These are phyloP conservation scores for Mycena olivaceomarginata DNA, from an alignment of 768 basidiomycete genomes.

Conservation along the genomic window DNA sequence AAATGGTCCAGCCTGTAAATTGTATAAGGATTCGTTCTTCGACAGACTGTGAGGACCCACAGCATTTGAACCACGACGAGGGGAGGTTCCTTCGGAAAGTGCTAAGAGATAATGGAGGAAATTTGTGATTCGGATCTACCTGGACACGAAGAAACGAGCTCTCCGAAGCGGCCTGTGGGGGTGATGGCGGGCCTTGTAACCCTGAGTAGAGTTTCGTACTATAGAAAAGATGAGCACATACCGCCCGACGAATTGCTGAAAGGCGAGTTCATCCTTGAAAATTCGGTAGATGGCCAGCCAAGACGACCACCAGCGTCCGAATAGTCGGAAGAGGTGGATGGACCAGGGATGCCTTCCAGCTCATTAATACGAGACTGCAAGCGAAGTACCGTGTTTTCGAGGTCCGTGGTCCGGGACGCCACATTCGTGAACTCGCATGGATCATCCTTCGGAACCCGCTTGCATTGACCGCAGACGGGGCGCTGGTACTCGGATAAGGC, in stretches of 20 bases:
- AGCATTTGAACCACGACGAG: conserved; percentile 29
- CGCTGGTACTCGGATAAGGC: conserved; percentile 1
- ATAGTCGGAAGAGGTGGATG: conserved; percentile 38
- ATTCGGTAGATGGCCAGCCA: background rate
- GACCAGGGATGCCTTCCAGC: conserved; percentile 46
- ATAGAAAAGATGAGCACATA: background rate
- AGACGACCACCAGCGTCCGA: conserved; percentile 11
- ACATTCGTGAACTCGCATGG: conserved; percentile 69
- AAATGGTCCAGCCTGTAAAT: conserved; percentile 33
- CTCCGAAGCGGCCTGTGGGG: conserved; percentile 3
- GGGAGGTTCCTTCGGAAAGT: conserved; percentile 25
- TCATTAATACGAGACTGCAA: conserved; percentile 62
- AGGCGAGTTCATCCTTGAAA: conserved; percentile 9
- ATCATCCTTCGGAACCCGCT: conserved; percentile 54
- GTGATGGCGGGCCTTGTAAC: conserved; percentile 4
- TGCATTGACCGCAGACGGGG: conserved; percentile 61
- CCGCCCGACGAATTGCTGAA: conserved; percentile 28
- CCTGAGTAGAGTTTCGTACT: no score
- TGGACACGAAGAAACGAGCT: conserved; percentile 16
- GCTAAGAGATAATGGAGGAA: background rate
- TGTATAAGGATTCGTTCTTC: background rate
- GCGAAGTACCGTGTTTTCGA: conserved; percentile 61
- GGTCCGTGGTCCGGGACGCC: conserved; percentile 54
- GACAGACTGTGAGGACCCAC: background rate
- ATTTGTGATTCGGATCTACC: background rate